Percentiles rank a stretch among this genome's conserved stretches.
These are phyloP conservation scores for Ceratocystis harringtonii DNA, from an alignment of 2,329 filamentous ascomycete genomes.

Conservation along the genomic window DNA sequence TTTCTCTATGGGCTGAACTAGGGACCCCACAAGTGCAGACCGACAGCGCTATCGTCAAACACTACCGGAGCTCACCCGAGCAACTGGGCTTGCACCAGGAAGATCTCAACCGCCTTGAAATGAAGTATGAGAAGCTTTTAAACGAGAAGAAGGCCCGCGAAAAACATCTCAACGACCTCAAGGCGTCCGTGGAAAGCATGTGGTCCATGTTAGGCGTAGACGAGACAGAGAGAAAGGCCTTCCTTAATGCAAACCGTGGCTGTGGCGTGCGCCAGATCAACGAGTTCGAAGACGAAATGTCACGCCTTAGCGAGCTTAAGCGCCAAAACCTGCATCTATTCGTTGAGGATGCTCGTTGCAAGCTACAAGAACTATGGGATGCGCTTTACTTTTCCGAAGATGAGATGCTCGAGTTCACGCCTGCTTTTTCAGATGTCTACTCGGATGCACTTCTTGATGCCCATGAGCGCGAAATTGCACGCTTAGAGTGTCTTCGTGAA, in stretches of 20 bases:
- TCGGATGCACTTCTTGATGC: conserved; percentile 90
- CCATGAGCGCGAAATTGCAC: conserved; percentile 77
- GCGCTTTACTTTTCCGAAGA: conserved; percentile 87
- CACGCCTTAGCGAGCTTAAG: conserved; percentile 79
- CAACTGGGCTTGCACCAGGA: conserved; percentile 85
- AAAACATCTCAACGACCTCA: conserved; percentile 60
- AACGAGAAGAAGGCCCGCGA: conserved; percentile 84
- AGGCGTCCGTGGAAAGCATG: conserved; percentile 60
- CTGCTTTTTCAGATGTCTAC: conserved; percentile 92
- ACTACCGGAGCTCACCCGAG: conserved; percentile 79
- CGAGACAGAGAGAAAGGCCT: conserved; percentile 66
- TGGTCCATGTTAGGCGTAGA: conserved; percentile 83
- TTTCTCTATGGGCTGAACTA: conserved; percentile 89
- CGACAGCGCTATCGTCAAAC: conserved; percentile 72
- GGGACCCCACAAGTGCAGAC: conserved; percentile 89
- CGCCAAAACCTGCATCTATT: conserved; percentile 89
- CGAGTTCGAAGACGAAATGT: conserved; percentile 85
- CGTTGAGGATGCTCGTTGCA: conserved; percentile 81
- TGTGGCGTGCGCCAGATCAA: conserved; percentile 87
- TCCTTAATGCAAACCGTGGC: conserved; percentile 75
- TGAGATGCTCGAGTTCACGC: conserved; percentile 96
- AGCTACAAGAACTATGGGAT: conserved; percentile 92
- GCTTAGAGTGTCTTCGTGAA: conserved; percentile 67
- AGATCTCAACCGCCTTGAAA: conserved; percentile 57
- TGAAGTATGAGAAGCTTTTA: conserved; percentile 64